Percentiles rank a stretch among this genome's conserved stretches.
Evolutionary conservation across 2,329 filamentous ascomycete species (phyloP).

Genomic region (Laburnicola sp.): DNA sequence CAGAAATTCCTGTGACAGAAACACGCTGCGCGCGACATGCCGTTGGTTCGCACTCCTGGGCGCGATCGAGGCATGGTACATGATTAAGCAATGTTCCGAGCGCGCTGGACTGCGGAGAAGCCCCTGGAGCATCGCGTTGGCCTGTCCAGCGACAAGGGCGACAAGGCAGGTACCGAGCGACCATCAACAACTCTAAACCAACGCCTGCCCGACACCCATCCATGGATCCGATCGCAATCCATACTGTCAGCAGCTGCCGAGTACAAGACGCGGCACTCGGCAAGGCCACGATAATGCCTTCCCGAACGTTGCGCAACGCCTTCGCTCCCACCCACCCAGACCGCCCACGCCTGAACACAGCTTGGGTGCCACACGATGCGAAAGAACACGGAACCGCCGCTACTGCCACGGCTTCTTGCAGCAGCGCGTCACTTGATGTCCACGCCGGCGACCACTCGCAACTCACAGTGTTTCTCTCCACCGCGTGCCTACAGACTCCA

Average conservation of each 20-base stretch:
- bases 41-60: constrained; percentile 14
- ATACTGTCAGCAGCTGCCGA: not conserved
- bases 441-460: constrained; percentile 37
- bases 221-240: not conserved
- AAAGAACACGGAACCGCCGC: constrained; percentile 20
- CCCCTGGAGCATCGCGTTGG: constrained; percentile 41
- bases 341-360: constrained; percentile 15
- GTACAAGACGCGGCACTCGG: not conserved
- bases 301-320: constrained; percentile 6
- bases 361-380: constrained; percentile 24
- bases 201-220: constrained; percentile 22
- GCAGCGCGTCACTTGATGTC: constrained; percentile 21
- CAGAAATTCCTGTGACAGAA: constrained; percentile 31
- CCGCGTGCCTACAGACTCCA: not conserved
- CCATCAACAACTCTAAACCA: constrained; percentile 40
- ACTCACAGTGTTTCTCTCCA: not conserved
- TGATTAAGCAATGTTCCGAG: constrained; percentile 43
- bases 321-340: not conserved
- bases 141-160: constrained; percentile 42
- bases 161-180: constrained; percentile 42
- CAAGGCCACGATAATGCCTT: constrained; percentile 12
- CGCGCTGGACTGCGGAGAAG: constrained; percentile 44
- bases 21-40: constrained; percentile 27
- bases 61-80: constrained; percentile 44
- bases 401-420: constrained; percentile 21